Evolutionary conservation across 1,284 basidiomycete species (phyloP), one percentile per base, ranked within the genome.

Genomic region (Cryptococcus amylolentus): DNA sequence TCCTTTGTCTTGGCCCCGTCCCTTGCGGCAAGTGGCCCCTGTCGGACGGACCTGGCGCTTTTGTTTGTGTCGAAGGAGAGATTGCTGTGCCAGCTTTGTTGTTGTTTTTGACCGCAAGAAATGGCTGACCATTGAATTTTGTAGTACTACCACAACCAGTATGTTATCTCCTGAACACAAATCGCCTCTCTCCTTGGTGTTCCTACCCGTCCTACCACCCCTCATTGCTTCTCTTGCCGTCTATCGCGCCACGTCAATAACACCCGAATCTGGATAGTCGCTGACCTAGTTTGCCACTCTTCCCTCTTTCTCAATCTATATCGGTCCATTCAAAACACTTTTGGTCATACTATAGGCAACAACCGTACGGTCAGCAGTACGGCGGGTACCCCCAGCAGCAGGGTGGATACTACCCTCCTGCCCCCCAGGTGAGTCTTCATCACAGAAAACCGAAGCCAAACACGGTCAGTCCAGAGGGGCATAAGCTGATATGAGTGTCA

Each of bases 351-450:
- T 46, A 18, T 49, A 64, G 67, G 39, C 67, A 64, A 58, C 61
- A 61, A 28, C 57, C 56, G 28, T 64, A 68, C 59, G 67, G 67
- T 16, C 55, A 61, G 39, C 56, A 57, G 23, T 27, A 62, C 40
- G 47, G 55, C n/a, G 61, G 58, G 42, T 60, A 65, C 31, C 59
- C 58, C 37, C 58, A 60, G 44, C 63, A 62, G 39, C 60, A 62
- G 54, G 61, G 61, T 20, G 60, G 60, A 28, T 62, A 74, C 60
- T 72, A 72, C 57, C 71, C 71, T 35, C 72, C 72, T 10, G 53
- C 72, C 37, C 71, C 69, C 43, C 67, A 70, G 61, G 70, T 70
- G 58, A 62, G 70, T 66, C 27, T 16, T 23, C 27, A 16, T 46
- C 7, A n/a, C 38, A 5, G 13, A 16, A 35, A 31, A 47, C 16